Evolutionary conservation across 2,329 filamentous ascomycete genomes (phyloP), one percentile per base, ranked within the genome.

Genomic region (Penicillium sp.): DNA sequence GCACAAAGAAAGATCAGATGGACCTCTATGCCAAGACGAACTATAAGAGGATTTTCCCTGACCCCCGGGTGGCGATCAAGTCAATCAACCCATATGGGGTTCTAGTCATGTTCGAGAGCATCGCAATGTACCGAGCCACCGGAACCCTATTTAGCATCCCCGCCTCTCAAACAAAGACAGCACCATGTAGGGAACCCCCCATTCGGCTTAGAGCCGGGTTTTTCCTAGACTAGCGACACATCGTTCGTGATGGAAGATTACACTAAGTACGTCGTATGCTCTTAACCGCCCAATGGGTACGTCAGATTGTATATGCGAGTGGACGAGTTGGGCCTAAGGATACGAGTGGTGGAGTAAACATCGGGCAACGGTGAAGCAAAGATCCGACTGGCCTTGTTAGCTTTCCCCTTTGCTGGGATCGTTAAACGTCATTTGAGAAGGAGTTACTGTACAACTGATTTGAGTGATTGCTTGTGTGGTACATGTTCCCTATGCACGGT

Each of bases 1-100:
- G 32, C 6, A 53, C 36, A 47, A 53, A 52, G 43, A 52, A 47
- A 48, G 7, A n/a, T 4, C 34, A 19, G 7, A n/a, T 14, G 14
- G 10, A 34, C 18, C 18, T n/a, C 36, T 14, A 26, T 4, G 40
- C 40, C n/a, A 43, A 42, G 18, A 14, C n/a, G 13, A 47, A 30
- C 46, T 16, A 29, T 27, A 11, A 26, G 10, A 18, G 13, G 34
- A 3, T 16, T 11, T 1, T 18, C 19, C 13, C 7, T 2, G n/a
- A 3, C 13, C 18, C 29, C 13, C 27, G 11, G 16, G 42, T 23
- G 16, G 19, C 8, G n/a, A 29, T 30, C 11, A 29, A 30, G 7
- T 4, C 13, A 39, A 14, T 7, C 9, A 16, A 32, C 18, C 26
- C 13, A 41, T 48, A 35, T 9, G 11, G n/a, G 8, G 8, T 9